A percentile compares a stretch with the other conserved stretches of the same genome.
Conservation (phyloP, 805 yeast genomes). For the Saturnispora zaruensis region DNA sequence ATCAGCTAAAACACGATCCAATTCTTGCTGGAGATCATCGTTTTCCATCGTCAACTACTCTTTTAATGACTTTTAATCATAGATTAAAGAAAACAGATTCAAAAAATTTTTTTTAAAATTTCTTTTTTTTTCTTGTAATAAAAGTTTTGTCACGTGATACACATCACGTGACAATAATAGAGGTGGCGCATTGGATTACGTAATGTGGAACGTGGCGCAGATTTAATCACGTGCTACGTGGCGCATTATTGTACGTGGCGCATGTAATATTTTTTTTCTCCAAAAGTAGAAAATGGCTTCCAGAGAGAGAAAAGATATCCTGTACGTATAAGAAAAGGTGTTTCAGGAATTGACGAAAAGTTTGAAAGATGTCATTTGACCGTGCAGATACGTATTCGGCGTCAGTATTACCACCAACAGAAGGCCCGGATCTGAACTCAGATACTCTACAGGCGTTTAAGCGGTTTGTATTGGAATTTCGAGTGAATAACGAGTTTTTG, state of each 20-base stretch:
- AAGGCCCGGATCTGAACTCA: conserved; percentile 51
- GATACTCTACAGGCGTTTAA: conserved; percentile 73
- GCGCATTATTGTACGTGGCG: conserved; percentile 6
- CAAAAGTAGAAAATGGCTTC: background rate
- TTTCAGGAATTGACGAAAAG: background rate
- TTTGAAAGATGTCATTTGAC: conserved; percentile 53
- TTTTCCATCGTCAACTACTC: conserved; percentile 2
- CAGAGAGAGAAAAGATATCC: background rate
- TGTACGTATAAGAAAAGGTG: background rate
- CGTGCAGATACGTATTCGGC: conserved; percentile 67
- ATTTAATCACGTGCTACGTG: background rate
- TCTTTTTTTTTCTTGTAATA: background rate
- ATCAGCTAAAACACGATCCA: conserved; percentile 9
- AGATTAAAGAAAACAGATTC: background rate
- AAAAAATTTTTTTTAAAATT: conserved; percentile 1
- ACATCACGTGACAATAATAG: no score
- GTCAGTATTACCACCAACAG: conserved; percentile 78
- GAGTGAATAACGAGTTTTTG: conserved; percentile 71
- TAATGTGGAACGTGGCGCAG: background rate
- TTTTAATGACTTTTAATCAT: background rate
- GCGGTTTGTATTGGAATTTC: conserved; percentile 74
- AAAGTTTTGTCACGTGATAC: background rate
- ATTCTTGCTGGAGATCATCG: conserved; percentile 9
- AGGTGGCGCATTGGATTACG: conserved; percentile 1
- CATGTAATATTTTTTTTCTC: background rate